Evolutionary conservation across 108 stramenopile species (phyloP), one percentile per base, ranked within the genome.

Genomic region (Pseudonitzschia pungens): DNA sequence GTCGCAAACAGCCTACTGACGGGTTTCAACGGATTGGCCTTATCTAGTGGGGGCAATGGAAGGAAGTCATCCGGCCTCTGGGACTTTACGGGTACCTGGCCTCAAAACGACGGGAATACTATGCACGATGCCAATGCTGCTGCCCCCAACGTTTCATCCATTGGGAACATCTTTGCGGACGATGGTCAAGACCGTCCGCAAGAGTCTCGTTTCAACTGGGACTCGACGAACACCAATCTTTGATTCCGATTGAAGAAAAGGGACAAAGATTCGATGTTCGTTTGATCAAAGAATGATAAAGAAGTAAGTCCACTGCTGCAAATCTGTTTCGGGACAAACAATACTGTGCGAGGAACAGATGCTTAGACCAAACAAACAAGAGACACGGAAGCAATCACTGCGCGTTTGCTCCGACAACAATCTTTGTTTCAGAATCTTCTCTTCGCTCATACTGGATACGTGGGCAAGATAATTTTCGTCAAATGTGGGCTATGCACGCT

Each of bases 141-240:
- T 62, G 60, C 29, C 8, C 60, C 32, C 14, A 62, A 62, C 32
- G 60, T 69, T 32, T 56, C 76, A 28, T 36, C 69, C 14, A 24
- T 77, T 40, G 68, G 54, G 21, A 67, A 66, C 16, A 18, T 76
- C 14, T 56, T 54, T 55, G 55, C 75, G 31, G 21, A 59, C 66
- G 33, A 59, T 10, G 22, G 50, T 15, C 40, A 26, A 27, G 24
- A 70, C 50, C 51, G 54, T 68, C 66, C 77, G 26, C 57, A 62
- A 60, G 55, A 78, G 22, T 78, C 77, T 26, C 77, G 77, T 24
- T 72, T 78, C 21, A 28, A 78, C 21, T 78, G 77, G 77, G 57
- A 65, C 16, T 65, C 62, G 18, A 55, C 58, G 31, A 66, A 65
- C 53, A 28, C 48, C 52, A 65, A 70, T 32, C 4, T 22, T 45